Evolutionary conservation across 2,329 filamentous ascomycete species (phyloP).

Genomic region (Diaporthe velutina): DNA sequence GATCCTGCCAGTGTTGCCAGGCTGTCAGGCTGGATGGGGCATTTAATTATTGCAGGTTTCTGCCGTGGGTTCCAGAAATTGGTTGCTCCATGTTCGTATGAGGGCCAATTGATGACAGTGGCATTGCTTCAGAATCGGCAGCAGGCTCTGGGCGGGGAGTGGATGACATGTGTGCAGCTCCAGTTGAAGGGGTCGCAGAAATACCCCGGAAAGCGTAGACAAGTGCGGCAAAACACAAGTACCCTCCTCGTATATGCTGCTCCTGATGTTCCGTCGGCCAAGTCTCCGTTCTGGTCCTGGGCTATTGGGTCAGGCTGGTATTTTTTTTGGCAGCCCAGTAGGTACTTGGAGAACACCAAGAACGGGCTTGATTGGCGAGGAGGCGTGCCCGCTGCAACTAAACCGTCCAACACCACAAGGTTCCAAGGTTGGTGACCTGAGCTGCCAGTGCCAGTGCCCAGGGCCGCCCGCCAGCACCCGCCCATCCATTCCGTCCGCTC

Average conservation of each 20-base stretch:
- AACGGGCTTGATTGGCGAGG: conserved; percentile 13
- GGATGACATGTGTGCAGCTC: not conserved
- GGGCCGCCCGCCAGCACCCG: not conserved
- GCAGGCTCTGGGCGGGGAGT: conserved; percentile 19
- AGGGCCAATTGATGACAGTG: conserved; percentile 32
- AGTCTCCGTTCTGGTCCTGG: conserved; percentile 15
- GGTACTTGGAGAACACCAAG: conserved; percentile 4
- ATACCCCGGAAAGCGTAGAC: not conserved
- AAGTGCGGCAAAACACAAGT: not conserved
- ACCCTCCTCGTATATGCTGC: not conserved
- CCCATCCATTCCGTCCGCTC: conserved; percentile 9
- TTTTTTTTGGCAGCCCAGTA: not conserved
- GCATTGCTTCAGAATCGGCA: conserved; percentile 21
- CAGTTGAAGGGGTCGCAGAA: not conserved
- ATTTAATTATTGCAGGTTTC: conserved; percentile 22
- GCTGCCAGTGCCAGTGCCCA: not conserved
- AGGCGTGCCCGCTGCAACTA: conserved; percentile 12
- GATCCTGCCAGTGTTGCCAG: conserved; percentile 22
- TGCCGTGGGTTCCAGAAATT: conserved; percentile 26
- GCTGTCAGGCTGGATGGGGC: not conserved
- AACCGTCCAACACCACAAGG: conserved; percentile 10
- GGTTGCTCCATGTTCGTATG: conserved; percentile 28
- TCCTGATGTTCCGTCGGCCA: not conserved
- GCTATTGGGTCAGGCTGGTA: not conserved
- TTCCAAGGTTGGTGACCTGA: not conserved